These are phyloP conservation scores for Macrotyloma uniflorum DNA, from an alignment of 306 rosid genomes.

Conservation along the genomic window DNA sequence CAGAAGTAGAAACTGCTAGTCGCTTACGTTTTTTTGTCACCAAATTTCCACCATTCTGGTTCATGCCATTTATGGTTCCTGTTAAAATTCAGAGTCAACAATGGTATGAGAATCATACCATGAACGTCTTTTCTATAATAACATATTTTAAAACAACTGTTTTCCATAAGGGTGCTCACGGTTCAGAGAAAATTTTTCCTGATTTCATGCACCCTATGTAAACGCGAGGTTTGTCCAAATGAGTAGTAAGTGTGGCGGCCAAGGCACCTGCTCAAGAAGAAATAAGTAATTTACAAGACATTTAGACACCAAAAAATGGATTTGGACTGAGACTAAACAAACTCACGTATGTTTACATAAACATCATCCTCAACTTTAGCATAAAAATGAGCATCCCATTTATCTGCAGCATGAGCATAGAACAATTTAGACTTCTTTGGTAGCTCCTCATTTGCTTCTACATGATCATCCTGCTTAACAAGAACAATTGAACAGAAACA, in stretches of 20 bases:
- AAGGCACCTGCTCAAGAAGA: constrained; percentile 61
- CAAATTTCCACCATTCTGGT: constrained; percentile 99
- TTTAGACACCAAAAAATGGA: constrained; percentile 11
- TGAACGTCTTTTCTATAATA: background rate
- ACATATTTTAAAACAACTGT: constrained; percentile 10
- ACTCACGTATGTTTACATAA: constrained; percentile 95
- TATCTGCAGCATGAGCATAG: constrained; percentile 73
- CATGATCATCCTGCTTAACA: constrained; percentile 72
- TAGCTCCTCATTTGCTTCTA: constrained; percentile 66
- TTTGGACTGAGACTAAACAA: background rate
- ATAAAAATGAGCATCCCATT: constrained; percentile 93
- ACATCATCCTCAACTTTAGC: constrained; percentile 94
- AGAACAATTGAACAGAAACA: constrained; percentile 6
- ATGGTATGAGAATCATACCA: constrained; percentile 32
- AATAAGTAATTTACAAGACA: constrained; percentile 20
- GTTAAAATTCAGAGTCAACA: constrained; percentile 39
- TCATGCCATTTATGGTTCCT: constrained; percentile 94
- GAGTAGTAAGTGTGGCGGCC: constrained; percentile 76
- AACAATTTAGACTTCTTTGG: constrained; percentile 84
- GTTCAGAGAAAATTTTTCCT: constrained; percentile 94
- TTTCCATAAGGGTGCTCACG: constrained; percentile 54
- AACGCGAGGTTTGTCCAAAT: constrained; percentile 90
- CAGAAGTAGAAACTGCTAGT: constrained; percentile 23
- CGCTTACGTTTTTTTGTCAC: constrained; percentile 90
- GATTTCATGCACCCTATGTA: constrained; percentile 99